Percentiles rank a stretch among this genome's conserved stretches.
Conservation (phyloP, 257 asterid species). For the Solanum chmielewskii region DNA sequence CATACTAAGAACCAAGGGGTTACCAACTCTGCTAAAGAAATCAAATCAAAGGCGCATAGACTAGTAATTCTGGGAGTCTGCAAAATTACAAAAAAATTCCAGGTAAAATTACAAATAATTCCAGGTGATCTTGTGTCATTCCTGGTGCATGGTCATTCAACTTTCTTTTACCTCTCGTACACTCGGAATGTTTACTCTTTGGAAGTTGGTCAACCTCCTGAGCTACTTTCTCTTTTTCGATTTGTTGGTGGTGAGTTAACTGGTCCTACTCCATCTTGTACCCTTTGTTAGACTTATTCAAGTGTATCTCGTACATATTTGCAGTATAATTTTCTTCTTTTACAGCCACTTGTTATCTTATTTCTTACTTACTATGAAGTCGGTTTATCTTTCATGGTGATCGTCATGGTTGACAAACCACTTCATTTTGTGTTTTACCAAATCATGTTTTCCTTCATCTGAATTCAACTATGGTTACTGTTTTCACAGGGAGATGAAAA, state of each 20-base stretch:
- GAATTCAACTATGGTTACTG: not conserved
- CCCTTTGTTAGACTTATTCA: not conserved
- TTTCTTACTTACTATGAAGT: not conserved
- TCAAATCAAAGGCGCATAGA: not conserved
- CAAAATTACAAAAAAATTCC: not conserved
- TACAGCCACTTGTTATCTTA: not conserved
- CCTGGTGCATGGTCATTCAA: not conserved
- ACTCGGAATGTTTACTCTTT: not conserved
- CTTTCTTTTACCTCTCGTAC: not conserved
- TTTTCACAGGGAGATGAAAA: not conserved
- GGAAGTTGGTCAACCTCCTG: not conserved
- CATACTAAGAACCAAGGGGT: not conserved
- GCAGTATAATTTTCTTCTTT: not conserved
- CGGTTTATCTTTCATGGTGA: not conserved
- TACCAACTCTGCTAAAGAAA: not conserved
- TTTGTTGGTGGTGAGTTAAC: not conserved
- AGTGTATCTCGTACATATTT: not conserved
- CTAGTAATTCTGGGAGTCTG: not conserved
- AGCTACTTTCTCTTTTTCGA: not conserved
- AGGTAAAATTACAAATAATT: no score
- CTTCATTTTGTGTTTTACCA: not conserved
- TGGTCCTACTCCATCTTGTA: not conserved
- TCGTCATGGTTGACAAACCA: not conserved
- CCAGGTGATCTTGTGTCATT: not conserved
- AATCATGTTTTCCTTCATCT: not conserved